phyloP scores from a whole-genome alignment of 1,139 yeast species.

The Candida dubliniensis region DNA sequence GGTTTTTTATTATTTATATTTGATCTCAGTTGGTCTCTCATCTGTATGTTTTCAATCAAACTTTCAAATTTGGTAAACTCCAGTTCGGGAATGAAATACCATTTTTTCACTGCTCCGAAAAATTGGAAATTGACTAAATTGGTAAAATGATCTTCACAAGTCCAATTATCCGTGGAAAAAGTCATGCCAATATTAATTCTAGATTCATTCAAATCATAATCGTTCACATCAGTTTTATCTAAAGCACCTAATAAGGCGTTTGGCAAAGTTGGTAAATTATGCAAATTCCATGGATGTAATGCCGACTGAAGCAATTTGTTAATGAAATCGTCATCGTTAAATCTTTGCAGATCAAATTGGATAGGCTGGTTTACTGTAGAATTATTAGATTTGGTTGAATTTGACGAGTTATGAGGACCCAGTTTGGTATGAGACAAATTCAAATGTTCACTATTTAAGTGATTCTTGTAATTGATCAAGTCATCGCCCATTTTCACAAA shows the following conservation, averaged over 20 bases:
- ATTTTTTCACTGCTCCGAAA: slow-evolving; percentile 66
- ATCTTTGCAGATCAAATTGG: slow-evolving; percentile 14
- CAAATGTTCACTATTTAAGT: slow-evolving; percentile 13
- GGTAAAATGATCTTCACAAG: slow-evolving; percentile 71
- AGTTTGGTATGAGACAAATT: slow-evolving; percentile 9
- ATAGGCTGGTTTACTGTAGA: background rate
- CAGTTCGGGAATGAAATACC: slow-evolving; percentile 80
- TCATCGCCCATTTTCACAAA: slow-evolving; percentile 17
- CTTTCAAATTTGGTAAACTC: slow-evolving; percentile 63
- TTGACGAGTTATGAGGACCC: background rate
- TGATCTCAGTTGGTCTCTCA: slow-evolving; percentile 16
- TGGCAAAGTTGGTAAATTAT: slow-evolving; percentile 59
- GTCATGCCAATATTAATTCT: slow-evolving; percentile 55
- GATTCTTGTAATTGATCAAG: slow-evolving; percentile 13
- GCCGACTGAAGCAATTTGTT: slow-evolving; percentile 23
- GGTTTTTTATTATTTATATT: slow-evolving; percentile 23
- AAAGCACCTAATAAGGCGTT: slow-evolving; percentile 50
- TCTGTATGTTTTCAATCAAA: slow-evolving; percentile 26
- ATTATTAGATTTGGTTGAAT: background rate
- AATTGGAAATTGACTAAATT: slow-evolving; percentile 68
- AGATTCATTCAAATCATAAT: slow-evolving; percentile 34
- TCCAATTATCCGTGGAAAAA: slow-evolving; percentile 73
- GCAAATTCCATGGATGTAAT: slow-evolving; percentile 68
- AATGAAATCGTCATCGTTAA: slow-evolving; percentile 24
- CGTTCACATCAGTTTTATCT: slow-evolving; percentile 40